A percentile compares a stretch with the other conserved stretches of the same genome.
phyloP scores from a whole-genome alignment of 1,284 basidiomycete species.

The Puccinia hordei region DNA sequence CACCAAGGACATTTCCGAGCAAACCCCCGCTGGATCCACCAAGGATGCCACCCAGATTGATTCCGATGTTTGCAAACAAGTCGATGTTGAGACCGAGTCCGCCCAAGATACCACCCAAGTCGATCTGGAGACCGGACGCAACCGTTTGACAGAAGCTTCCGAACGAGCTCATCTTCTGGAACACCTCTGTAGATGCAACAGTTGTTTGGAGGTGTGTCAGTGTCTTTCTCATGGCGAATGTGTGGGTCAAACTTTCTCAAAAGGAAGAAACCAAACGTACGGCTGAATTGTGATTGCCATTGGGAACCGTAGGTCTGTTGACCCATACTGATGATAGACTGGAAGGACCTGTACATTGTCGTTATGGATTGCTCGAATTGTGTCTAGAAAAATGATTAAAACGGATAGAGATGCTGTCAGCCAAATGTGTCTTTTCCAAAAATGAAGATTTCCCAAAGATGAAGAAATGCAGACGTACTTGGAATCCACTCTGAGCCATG shows the following conservation, averaged over 20 bases:
- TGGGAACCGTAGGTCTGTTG: not conserved
- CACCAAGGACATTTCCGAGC: not conserved
- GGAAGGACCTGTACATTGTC: slow-evolving; percentile 6
- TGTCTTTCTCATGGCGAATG: not conserved
- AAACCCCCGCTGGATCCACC: not conserved
- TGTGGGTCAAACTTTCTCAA: not conserved
- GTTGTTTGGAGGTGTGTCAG: not conserved
- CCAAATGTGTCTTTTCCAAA: not conserved
- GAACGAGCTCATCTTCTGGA: slow-evolving; percentile 9
- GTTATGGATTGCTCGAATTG: slow-evolving; percentile 12
- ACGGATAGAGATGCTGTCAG: not conserved
- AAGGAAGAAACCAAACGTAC: not conserved
- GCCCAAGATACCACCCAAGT: not conserved
- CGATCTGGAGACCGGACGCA: not conserved
- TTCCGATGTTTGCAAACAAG: not conserved
- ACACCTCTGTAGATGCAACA: not conserved
- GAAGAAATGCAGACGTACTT: not conserved
- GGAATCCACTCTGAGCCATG: slow-evolving; percentile 5
- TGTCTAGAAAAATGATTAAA: not conserved
- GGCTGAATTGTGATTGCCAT: not conserved
- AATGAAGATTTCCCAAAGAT: not conserved
- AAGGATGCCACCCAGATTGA: not conserved
- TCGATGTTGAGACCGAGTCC: not conserved
- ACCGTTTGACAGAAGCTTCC: slow-evolving; percentile 19
- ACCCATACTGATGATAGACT: not conserved